Conservation (phyloP, 306 rosid genomes). For the Datisca glomerata region DNA sequence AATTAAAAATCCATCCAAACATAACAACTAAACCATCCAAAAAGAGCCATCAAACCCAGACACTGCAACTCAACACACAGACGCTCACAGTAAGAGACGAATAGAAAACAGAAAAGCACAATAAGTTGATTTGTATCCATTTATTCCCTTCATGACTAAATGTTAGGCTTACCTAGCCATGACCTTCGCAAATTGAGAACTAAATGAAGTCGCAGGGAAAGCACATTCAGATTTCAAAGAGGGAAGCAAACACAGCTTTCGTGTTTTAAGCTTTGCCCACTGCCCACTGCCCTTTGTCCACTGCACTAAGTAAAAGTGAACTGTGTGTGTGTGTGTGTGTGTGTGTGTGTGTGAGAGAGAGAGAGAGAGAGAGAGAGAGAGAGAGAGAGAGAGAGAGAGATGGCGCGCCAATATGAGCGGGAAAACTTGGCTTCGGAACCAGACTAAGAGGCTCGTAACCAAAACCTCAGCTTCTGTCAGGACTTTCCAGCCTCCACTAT, state of each 20-base stretch:
- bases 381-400: conserved; percentile 1
- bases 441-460: conserved; percentile 17
- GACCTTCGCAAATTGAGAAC: too few species aligned
- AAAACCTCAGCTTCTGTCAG: conserved; percentile 13
- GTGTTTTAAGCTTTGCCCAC: conserved; percentile 10
- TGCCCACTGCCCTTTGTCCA: conserved; percentile 16
- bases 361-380: conserved; percentile 3
- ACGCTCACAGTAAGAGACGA: too few species aligned
- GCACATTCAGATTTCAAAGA: neutral
- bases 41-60: too few species aligned
- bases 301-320: conserved; percentile 15
- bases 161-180: too few species aligned
- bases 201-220: neutral
- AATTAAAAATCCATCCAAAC: too few species aligned
- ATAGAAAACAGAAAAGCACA: neutral
- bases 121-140: too few species aligned
- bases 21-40: too few species aligned
- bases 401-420: conserved; percentile 42
- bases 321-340: too few species aligned
- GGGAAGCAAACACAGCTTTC: conserved; percentile 5
- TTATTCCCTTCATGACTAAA: too few species aligned
- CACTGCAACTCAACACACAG: too few species aligned
- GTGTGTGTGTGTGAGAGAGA: too few species aligned
- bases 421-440: conserved; percentile 23
- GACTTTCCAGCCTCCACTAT: neutral